Percentiles rank a stretch among this genome's conserved stretches.
Conservation (phyloP, 2,329 filamentous ascomycete genomes). For the Davidsoniella neocaledoniae region DNA sequence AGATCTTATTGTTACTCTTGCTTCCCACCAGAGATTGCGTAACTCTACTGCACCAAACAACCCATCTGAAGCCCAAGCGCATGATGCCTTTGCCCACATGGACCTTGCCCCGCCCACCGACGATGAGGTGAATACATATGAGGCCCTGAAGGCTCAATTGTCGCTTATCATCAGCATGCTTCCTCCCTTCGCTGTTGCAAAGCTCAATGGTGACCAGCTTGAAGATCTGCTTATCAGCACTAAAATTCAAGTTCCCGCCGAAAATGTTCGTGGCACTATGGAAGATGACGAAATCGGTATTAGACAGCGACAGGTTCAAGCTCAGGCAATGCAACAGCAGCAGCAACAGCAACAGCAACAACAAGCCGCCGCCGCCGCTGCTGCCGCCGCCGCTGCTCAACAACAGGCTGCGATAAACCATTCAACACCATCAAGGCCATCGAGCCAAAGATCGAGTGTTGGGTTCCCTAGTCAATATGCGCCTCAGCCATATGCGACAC, state of each 20-base stretch:
- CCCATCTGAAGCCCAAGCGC: conserved; percentile 44
- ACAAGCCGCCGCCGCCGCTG: no score
- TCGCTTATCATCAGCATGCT: conserved; percentile 55
- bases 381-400: background rate
- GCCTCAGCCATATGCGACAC: conserved; percentile 3
- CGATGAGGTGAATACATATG: conserved; percentile 45
- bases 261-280: conserved; percentile 62
- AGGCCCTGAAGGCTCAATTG: conserved; percentile 59
- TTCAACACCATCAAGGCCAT: conserved; percentile 4
- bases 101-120: conserved; percentile 50
- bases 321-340: conserved; percentile 17
- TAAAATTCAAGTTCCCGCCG: conserved; percentile 54
- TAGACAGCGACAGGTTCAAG: conserved; percentile 31
- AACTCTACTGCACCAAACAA: conserved; percentile 49
- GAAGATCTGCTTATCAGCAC: conserved; percentile 68
- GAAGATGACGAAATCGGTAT: conserved; percentile 60
- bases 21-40: conserved; percentile 65
- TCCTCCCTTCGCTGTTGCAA: conserved; percentile 72
- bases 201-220: conserved; percentile 73
- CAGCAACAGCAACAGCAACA: background rate
- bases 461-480: conserved; percentile 28
- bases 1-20: conserved; percentile 57
- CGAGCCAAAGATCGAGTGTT: conserved; percentile 17
- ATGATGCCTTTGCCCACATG: conserved; percentile 51
- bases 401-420: conserved; percentile 1